These are phyloP conservation scores for Fusarium gaditjirri DNA, from an alignment of 2,329 filamentous ascomycete genomes.

Conservation along the genomic window DNA sequence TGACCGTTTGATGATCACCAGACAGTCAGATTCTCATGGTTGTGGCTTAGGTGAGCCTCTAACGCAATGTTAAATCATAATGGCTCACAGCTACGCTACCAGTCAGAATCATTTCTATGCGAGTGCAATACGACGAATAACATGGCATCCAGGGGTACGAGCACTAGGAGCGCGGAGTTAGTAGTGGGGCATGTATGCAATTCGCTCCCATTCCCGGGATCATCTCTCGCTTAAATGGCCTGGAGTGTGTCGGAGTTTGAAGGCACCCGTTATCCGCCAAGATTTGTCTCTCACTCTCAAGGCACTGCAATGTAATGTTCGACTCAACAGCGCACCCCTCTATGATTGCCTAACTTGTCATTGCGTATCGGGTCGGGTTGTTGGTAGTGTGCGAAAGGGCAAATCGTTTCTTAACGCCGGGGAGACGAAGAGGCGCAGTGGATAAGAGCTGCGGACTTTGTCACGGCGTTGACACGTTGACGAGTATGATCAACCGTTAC, in stretches of 20 bases:
- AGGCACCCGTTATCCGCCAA: slow-evolving; percentile 35
- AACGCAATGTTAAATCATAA: not conserved
- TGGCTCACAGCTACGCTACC: not conserved
- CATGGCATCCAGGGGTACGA: slow-evolving; percentile 21
- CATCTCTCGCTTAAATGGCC: slow-evolving; percentile 21
- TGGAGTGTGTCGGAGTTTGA: slow-evolving; percentile 28
- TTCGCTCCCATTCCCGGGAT: slow-evolving; percentile 27
- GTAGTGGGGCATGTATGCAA: slow-evolving; percentile 19
- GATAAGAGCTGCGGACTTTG: slow-evolving; percentile 17
- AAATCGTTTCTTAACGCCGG: not conserved
- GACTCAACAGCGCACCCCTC: slow-evolving; percentile 7
- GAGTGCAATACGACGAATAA: not conserved
- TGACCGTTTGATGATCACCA: not conserved
- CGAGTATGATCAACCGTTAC: not conserved
- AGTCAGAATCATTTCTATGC: not conserved
- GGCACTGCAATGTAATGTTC: not conserved
- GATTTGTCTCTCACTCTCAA: not conserved
- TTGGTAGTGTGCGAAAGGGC: slow-evolving; percentile 33
- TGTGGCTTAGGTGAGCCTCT: slow-evolving; percentile 40
- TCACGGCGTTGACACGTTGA: not conserved
- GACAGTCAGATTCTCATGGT: not conserved
- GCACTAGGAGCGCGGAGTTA: slow-evolving; percentile 10
- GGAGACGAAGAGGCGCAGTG: not conserved
- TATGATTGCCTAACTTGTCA: slow-evolving; percentile 2
- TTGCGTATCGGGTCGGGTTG: slow-evolving; percentile 35